Conservation (phyloP, 2,329 filamentous ascomycete species). For the Aspergillus proliferans region DNA sequence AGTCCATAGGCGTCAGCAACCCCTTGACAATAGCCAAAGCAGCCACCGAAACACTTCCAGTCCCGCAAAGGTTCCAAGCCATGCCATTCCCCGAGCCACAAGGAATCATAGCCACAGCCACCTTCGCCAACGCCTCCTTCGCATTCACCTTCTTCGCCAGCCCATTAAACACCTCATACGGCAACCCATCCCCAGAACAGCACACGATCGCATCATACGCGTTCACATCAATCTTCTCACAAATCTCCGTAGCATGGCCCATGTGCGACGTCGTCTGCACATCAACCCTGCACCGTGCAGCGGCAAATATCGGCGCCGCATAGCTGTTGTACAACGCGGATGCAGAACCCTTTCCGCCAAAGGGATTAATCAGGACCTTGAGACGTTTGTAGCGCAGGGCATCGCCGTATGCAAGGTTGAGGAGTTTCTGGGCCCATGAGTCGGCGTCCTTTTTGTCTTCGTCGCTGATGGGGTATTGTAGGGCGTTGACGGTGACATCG, state of each 20-base stretch:
- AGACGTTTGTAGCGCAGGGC: slow-evolving; percentile 67
- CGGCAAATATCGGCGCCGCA: slow-evolving; percentile 74
- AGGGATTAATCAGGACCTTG: slow-evolving; percentile 86
- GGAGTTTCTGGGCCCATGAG: slow-evolving; percentile 58
- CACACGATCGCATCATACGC: slow-evolving; percentile 79
- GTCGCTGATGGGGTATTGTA: slow-evolving; percentile 57
- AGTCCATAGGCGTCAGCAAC: slow-evolving; percentile 72
- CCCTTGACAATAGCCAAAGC: slow-evolving; percentile 85
- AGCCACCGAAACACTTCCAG: slow-evolving; percentile 65
- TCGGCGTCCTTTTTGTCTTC: slow-evolving; percentile 45
- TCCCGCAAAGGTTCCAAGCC: slow-evolving; percentile 82
- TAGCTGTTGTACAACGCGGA: slow-evolving; percentile 66
- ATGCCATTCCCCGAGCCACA: slow-evolving; percentile 94
- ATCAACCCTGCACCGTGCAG: slow-evolving; percentile 71
- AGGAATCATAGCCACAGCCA: slow-evolving; percentile 81
- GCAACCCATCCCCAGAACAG: slow-evolving; percentile 86
- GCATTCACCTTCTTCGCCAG: slow-evolving; percentile 72
- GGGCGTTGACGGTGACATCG: slow-evolving; percentile 53
- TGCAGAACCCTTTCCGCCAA: slow-evolving; percentile 75
- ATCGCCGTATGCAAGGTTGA: slow-evolving; percentile 64
- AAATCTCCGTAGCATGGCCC: slow-evolving; percentile 74
- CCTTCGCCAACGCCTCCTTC: slow-evolving; percentile 61
- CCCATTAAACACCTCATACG: slow-evolving; percentile 93
- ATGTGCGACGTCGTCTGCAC: slow-evolving; percentile 63
- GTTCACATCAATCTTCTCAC: slow-evolving; percentile 67